These are phyloP conservation scores for Cladorrhinum sp. DNA, from an alignment of 2,329 filamentous ascomycete species.

Conservation along the genomic window DNA sequence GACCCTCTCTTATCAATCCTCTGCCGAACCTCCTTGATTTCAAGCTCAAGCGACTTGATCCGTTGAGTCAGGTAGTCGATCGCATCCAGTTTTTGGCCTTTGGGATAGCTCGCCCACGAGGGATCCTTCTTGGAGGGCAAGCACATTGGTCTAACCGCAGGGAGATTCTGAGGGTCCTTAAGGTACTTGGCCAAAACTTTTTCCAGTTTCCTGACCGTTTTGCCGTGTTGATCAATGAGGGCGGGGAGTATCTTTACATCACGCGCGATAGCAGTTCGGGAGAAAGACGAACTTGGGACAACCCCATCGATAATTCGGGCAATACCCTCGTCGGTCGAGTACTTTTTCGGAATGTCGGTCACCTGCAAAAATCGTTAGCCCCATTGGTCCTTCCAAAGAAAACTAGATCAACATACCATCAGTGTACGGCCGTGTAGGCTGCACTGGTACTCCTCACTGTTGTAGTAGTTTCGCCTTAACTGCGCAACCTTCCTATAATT, in stretches of 20 bases:
- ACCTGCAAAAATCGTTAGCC: slow-evolving; percentile 50
- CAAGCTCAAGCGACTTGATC: slow-evolving; percentile 75
- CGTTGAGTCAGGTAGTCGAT: slow-evolving; percentile 89
- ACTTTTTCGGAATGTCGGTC: slow-evolving; percentile 77
- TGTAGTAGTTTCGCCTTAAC: slow-evolving; percentile 75
- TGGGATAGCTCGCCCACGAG: slow-evolving; percentile 60
- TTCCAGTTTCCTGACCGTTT: slow-evolving; percentile 78
- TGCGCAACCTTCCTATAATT: slow-evolving; percentile 75
- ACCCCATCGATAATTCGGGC: slow-evolving; percentile 77
- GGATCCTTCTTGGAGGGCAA: slow-evolving; percentile 77
- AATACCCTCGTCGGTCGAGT: slow-evolving; percentile 81
- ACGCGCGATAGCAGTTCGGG: slow-evolving; percentile 77
- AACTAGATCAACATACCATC: slow-evolving; percentile 48
- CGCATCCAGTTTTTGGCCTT: slow-evolving; percentile 78
- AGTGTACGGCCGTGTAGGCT: slow-evolving; percentile 75
- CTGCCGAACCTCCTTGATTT: slow-evolving; percentile 79
- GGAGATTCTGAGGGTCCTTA: slow-evolving; percentile 78
- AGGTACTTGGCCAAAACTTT: slow-evolving; percentile 83
- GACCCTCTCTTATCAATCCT: slow-evolving; percentile 84
- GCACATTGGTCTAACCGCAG: slow-evolving; percentile 72
- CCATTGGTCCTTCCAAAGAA: not conserved
- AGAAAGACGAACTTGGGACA: slow-evolving; percentile 73
- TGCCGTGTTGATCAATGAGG: slow-evolving; percentile 79
- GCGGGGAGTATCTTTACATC: slow-evolving; percentile 89
- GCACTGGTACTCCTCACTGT: slow-evolving; percentile 81